Evolutionary conservation across 208 protist genomes (phyloP).

Genomic region (Crithidia brevicula): DNA sequence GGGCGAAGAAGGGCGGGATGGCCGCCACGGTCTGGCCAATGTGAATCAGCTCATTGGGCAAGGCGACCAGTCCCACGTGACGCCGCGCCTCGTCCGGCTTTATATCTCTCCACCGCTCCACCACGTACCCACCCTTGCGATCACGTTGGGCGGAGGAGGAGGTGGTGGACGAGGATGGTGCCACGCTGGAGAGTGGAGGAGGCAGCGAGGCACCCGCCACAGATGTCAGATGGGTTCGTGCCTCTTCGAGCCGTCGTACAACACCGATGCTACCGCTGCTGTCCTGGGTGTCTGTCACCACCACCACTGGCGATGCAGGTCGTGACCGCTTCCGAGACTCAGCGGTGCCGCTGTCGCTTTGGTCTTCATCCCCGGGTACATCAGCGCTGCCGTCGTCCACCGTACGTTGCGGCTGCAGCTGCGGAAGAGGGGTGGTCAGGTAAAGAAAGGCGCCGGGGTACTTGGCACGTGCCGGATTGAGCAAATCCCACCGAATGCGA

Average conservation of each 20-base stretch:
- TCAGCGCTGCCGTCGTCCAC: not conserved
- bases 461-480: constrained; percentile 54
- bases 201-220: not conserved
- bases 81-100: constrained; percentile 40
- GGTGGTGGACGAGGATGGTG: not conserved
- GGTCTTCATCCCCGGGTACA: not conserved
- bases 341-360: not conserved
- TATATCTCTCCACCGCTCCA: constrained; percentile 63
- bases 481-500: constrained; percentile 72
- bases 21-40: constrained; percentile 64
- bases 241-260: too few species aligned
- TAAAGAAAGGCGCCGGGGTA: constrained; percentile 65
- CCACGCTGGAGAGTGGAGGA: not conserved
- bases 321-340: constrained; percentile 16
- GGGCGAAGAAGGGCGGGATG: constrained; percentile 61
- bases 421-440: constrained; percentile 45
- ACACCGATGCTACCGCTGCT: too few species aligned
- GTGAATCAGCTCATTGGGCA: constrained; percentile 43
- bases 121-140: constrained; percentile 56
- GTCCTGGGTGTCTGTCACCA: not conserved
- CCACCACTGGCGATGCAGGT: constrained; percentile 2
- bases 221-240: too few species aligned
- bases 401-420: constrained; percentile 48
- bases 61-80: constrained; percentile 38
- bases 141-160: not conserved